Base-by-base conservation (phyloP, 2,329 filamentous ascomycete genomes). In the Clonostachys byssicola region DNA sequence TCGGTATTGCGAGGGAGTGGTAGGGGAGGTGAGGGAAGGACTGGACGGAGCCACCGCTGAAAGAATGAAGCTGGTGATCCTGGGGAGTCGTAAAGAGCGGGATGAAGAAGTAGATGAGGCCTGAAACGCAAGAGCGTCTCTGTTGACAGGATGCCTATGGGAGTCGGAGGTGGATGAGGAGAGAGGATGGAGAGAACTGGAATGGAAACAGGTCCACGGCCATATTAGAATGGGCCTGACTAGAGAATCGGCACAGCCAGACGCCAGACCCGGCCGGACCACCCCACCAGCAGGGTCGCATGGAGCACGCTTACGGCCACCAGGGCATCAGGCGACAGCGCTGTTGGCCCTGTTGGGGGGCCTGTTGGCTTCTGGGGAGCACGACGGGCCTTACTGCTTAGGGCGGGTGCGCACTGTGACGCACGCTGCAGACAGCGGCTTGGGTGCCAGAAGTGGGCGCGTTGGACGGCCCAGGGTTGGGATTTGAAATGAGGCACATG, bases 21-120 rank as follows among this genome's bases (percentile, higher is more conserved):
- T 12, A 17, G 23, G 23, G 23, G 23, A 30, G 23, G 23, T 10
- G 23, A 30, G 23, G 23, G 23, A 46, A 46, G 44, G 60, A 70
- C 61, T 60, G 68, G 63, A 70, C 63, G 63, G 64, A 23, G 60
- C 57, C 53, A 57, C 60, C 63, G 63, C 64, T 69, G 54, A 71
- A 65, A 62, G 68, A 71, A 61, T 71, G 68, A 70, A 70, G 66
- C 64, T 60, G 65, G 62, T 53, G 56, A 60, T 64, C 56, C 59
- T 55, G 55, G 56, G 52, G 23, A 30, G 40, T 20, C 38, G 38
- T 35, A 63, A 65, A 45, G 58, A 63, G 54, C 23, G 45, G 40
- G 48, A 48, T 60, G 57, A 60, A 49, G 50, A 48, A 60, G 55
- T 59, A 62, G 59, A 53, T 54, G 56, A 51, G 47, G 44, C 47